phyloP scores from a whole-genome alignment of 768 basidiomycete species.

The Floccularia luteovirens region DNA sequence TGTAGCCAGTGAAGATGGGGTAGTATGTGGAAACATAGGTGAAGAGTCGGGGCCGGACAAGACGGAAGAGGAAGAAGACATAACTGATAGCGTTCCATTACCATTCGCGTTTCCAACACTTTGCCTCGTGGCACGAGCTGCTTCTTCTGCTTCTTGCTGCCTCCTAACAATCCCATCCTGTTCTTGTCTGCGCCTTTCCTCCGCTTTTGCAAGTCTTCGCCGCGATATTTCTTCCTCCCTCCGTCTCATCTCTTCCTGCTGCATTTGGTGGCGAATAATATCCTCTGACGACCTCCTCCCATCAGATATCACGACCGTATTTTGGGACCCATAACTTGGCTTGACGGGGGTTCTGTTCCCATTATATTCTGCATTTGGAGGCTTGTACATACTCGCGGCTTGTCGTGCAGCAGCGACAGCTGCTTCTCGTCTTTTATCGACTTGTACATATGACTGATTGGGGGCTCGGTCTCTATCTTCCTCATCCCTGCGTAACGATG shows the following conservation, averaged over 20 bases:
- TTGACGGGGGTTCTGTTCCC: constrained; percentile 20
- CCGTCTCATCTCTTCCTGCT: constrained; percentile 35
- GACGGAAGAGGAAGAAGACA: constrained; percentile 10
- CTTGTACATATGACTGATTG: too few species aligned
- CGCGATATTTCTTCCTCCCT: constrained; percentile 40
- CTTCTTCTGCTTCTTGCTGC: constrained; percentile 53
- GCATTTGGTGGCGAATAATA: constrained; percentile 18
- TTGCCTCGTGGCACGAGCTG: constrained; percentile 35
- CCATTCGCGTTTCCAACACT: constrained; percentile 17
- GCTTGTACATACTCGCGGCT: constrained; percentile 10
- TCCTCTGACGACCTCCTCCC: constrained; percentile 10
- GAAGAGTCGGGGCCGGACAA: constrained; percentile 9
- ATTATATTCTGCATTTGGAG: constrained; percentile 16
- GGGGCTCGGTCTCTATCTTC: constrained; percentile 25
- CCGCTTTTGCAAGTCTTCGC: constrained; percentile 18
- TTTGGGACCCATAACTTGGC: constrained; percentile 17
- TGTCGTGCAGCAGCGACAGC: constrained; percentile 11
- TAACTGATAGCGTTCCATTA: constrained; percentile 2
- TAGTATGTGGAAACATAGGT: constrained; percentile 9
- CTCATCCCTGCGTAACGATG: constrained; percentile 11
- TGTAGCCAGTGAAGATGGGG: constrained; percentile 8
- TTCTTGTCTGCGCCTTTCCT: constrained; percentile 38
- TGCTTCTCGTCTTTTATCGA: constrained; percentile 14
- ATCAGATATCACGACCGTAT: constrained; percentile 18
- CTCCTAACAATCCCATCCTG: constrained; percentile 50